Evolutionary conservation across 257 asterid species (phyloP), one percentile per base, ranked within the genome.

Genomic region (Ehretia macrophylla): DNA sequence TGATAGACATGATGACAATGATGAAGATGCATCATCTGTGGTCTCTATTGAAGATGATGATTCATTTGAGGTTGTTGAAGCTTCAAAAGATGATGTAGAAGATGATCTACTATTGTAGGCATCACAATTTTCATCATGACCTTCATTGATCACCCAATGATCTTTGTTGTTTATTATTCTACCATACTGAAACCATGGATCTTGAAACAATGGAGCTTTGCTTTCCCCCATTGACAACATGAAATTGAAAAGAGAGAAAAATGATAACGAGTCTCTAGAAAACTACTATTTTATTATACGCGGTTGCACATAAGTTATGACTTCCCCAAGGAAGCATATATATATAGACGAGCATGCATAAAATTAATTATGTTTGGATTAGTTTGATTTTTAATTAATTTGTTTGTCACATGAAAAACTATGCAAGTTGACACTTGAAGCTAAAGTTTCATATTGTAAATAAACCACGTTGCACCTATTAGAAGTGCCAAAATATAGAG

Each of bases 11-110:
- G 90, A 74, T 1, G 73, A 23, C 0, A 72, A 66, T 21, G 88
- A 76, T 14, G 79, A 63, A 10, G 81, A 95, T 73, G 85, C 96
- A 66, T 90, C 95, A 21, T 64, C 40, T 0, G 73, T 75, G 39
- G 85, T 94, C 0, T 64, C 60, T 11, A 82, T 81, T 19, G 81
- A 74, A 21, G 72, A 78, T 6, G 86, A 80, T 58, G 35, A 27
- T 27, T 71, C 83, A 73, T 68, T 72, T 4, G 95, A 82, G 9
- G 70, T 70, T 55, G 97, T 78, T 27, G 35, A 27, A 66, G 77
- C 83, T 66, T 74, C 94, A 32, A 70, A 55, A 0, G 83, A 83
- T 0, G 75, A 73, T 10, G 59, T 8, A 3, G 58, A 51, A 40
- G 85, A 68, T 35, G 68, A 13, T 32, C 16, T 16, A 58, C 22